phyloP scores from a whole-genome alignment of 495 filamentous ascomycete species.

The Neurospora sp. region DNA sequence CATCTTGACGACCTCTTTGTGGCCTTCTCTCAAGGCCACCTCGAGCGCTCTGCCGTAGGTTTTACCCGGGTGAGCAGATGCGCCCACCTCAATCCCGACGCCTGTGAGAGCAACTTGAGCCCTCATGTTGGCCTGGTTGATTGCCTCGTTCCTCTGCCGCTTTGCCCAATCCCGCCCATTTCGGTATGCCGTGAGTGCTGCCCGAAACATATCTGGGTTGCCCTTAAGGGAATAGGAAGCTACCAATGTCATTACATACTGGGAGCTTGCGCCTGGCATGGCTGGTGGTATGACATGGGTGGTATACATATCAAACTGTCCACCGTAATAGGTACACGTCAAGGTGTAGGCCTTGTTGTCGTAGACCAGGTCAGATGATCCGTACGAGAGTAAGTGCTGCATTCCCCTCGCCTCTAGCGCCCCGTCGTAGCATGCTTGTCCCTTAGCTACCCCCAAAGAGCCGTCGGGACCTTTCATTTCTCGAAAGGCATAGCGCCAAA shows the following conservation, averaged over 20 bases:
- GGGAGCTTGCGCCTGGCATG: background rate
- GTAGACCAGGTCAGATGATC: background rate
- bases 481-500: too few relatives aligned
- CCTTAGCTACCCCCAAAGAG: background rate
- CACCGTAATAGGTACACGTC: background rate
- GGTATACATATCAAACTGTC: background rate
- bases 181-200: background rate
- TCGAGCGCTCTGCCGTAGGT: too few relatives aligned
- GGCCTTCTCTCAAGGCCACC: too few relatives aligned
- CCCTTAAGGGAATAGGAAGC: background rate
- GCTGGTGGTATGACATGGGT: background rate
- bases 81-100: background rate
- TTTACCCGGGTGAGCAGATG: background rate
- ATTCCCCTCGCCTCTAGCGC: background rate
- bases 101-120: background rate
- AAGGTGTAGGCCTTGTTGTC: background rate
- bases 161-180: background rate
- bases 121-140: background rate
- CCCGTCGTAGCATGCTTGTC: background rate
- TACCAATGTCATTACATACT: background rate
- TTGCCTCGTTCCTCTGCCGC: background rate
- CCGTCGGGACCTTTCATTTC: background rate
- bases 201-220: background rate
- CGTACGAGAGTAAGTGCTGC: background rate
- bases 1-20: constrained; percentile 10